Percentiles rank a stretch among this genome's conserved stretches.
Conservation (phyloP, 768 basidiomycete genomes). For the Termitomyces titanicus region DNA sequence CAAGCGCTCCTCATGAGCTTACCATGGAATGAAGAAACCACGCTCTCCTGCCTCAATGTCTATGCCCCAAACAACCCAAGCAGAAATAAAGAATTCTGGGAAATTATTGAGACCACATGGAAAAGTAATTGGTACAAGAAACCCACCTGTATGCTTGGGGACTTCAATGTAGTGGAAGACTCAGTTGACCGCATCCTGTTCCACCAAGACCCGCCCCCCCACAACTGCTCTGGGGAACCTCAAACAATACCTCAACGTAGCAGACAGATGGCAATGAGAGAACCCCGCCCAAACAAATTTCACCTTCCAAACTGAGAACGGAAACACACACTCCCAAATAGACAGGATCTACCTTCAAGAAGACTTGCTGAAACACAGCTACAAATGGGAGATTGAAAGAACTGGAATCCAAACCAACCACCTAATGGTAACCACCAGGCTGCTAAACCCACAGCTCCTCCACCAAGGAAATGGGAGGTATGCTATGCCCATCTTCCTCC, state of each 20-base stretch:
- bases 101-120: neutral
- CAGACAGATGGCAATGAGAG: too few species aligned
- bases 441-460: neutral
- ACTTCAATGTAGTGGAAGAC: neutral
- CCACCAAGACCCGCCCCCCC: neutral
- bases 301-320: too few species aligned
- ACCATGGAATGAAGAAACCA: neutral
- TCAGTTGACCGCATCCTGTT: too few species aligned
- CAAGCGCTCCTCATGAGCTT: neutral
- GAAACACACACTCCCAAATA: too few species aligned
- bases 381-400: conserved; percentile 4
- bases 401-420: conserved; percentile 4
- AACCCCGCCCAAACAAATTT: too few species aligned
- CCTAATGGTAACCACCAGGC: neutral
- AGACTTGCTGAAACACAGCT: neutral
- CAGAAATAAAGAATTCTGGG: neutral
- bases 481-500: neutral
- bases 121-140: neutral
- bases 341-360: neutral
- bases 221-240: neutral
- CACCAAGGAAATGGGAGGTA: neutral
- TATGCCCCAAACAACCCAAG: neutral
- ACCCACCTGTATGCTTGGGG: neutral
- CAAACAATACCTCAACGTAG: too few species aligned
- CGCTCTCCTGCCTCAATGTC: neutral